Conservation (phyloP, 148 eudicot species). For the Diospyros kaki region DNA sequence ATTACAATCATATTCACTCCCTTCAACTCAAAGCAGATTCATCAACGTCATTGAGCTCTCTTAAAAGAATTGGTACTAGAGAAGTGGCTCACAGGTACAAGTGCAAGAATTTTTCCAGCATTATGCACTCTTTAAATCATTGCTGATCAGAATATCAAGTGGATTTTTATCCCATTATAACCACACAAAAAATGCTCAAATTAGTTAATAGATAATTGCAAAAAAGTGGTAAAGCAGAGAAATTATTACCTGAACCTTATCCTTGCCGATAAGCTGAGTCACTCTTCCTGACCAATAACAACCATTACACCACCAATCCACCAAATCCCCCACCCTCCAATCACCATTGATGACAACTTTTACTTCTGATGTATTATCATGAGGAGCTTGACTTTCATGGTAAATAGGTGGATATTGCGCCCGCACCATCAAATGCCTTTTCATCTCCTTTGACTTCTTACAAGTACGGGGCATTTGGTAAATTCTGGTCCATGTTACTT, state of each 20-base stretch:
- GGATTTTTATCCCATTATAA: not conserved
- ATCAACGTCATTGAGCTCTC: no score
- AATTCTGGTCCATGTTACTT: constrained; percentile 32
- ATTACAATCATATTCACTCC: no score
- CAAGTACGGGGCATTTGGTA: constrained; percentile 34
- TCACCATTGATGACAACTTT: constrained; percentile 41
- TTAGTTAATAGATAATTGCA: not conserved
- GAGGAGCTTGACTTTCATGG: constrained; percentile 35
- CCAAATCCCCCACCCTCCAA: constrained; percentile 79
- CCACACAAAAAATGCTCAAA: not conserved
- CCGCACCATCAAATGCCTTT: constrained; percentile 64
- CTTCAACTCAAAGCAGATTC: no score
- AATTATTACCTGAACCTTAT: constrained; percentile 55
- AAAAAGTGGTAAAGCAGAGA: constrained; percentile 1
- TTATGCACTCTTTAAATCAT: not conserved
- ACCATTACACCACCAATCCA: constrained; percentile 58
- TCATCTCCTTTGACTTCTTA: constrained; percentile 12
- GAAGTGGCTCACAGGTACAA: not conserved
- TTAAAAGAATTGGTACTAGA: no score
- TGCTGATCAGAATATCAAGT: not conserved
- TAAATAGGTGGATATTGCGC: constrained; percentile 59
- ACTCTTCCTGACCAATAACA: constrained; percentile 73
- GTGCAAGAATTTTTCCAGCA: not conserved
- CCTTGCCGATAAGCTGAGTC: constrained; percentile 41
- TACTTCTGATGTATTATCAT: constrained; percentile 39